A percentile compares a stretch with the other conserved stretches of the same genome.
These are phyloP conservation scores for Auriscalpium microsporum DNA, from an alignment of 768 basidiomycete species.

Conservation along the genomic window DNA sequence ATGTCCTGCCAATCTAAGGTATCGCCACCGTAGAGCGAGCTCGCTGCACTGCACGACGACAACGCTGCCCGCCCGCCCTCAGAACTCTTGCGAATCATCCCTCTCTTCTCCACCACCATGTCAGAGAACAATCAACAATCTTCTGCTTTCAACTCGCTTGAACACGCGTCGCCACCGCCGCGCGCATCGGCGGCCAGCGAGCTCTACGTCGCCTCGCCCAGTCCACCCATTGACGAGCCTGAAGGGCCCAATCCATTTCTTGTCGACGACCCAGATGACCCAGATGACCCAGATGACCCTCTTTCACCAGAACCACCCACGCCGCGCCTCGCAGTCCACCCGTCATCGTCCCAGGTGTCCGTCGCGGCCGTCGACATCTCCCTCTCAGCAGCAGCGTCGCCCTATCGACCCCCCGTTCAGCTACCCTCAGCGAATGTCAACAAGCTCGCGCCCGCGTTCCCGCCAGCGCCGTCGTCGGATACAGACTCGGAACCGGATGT, in stretches of 20 bases:
- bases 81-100: no score
- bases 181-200: background rate
- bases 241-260: constrained; percentile 40
- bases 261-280: constrained; percentile 45
- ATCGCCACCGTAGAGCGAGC: no score
- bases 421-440: constrained; percentile 33
- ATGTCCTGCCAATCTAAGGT: no score
- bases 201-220: background rate
- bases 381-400: constrained; percentile 16
- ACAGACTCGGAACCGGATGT: constrained; percentile 39
- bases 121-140: no score
- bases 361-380: constrained; percentile 36
- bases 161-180: background rate
- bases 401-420: constrained; percentile 15
- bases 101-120: no score
- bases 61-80: no score
- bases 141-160: no score
- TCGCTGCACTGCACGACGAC: no score
- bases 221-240: background rate
- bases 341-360: constrained; percentile 25
- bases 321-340: constrained; percentile 14
- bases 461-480: constrained; percentile 28
- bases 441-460: constrained; percentile 45
- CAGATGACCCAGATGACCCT: constrained; percentile 43
- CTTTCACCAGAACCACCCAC: constrained; percentile 11